Base-by-base conservation (phyloP, 495 filamentous ascomycete genomes). In the Durotheca rogersii region DNA sequence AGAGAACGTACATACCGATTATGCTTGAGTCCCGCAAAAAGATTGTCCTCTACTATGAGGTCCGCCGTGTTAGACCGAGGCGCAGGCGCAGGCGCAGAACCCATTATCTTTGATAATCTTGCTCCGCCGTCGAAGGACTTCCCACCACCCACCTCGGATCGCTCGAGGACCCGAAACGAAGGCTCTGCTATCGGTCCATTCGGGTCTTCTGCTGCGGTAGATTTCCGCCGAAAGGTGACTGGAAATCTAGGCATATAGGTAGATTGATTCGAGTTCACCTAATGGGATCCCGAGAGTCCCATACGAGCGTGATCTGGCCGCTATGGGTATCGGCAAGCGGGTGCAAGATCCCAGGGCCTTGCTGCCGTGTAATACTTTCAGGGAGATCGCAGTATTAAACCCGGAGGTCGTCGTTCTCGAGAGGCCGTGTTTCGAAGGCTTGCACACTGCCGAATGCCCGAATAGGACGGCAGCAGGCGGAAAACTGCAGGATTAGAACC, bases 161-260 rank as follows among this genome's bases (percentile, higher is more conserved):
- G 67, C 33, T 78, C 74, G 17, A 78, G 61, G 6, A 78, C 74
- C 33, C 74, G 71, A 49, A 78, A 78, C 2, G 73, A 75, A 40
- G 71, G 61, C 16, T 69, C 67, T 41, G 68, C 59, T 66, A 64
- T 52, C 58, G 65, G 60, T 39, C 60, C 69, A 73, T 75, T 71
- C 42, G 76, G 71, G 41, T 70, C 48, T 46, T 71, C 74, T 41
- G 74, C 74, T 34, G 72, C 72, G 70, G 71, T 69, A 46, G 72
- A 75, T 69, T 70, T 74, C 68, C 74, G 74, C 73, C 71, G 68
- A 46, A 78, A 78, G 32, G 67, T 58, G 59, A 72, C 73, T 51
- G 73, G 68, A 65, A 78, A 78, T 54, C 71, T 76, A 76, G 71
- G 70, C 74, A 78, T 78, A 67, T 72, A 71, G 23, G 23, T 27